These are phyloP conservation scores for Tuber magnatum DNA, from an alignment of 495 filamentous ascomycete species.

Conservation along the genomic window DNA sequence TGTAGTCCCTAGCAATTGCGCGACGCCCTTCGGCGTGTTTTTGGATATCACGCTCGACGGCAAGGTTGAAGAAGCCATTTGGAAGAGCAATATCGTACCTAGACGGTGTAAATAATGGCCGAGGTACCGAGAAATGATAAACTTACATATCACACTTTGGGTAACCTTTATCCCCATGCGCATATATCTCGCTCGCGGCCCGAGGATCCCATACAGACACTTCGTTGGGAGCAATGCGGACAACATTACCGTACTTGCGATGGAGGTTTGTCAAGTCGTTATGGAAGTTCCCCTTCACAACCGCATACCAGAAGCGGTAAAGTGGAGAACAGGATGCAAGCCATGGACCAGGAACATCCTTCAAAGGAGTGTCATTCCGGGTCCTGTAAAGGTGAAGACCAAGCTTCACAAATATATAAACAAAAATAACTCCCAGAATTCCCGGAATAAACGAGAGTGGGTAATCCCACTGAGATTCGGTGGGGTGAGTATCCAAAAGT, in stretches of 20 bases:
- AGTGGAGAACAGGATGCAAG: slow-evolving; percentile 33
- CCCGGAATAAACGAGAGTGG: slow-evolving; percentile 3
- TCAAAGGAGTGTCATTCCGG: slow-evolving; percentile 30
- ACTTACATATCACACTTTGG: slow-evolving; percentile 34
- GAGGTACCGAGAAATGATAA: background rate
- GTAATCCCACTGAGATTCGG: slow-evolving; percentile 19
- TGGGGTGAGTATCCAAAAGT: slow-evolving; percentile 8
- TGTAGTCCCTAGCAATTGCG: slow-evolving; percentile 37
- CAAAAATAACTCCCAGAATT: slow-evolving; percentile 8
- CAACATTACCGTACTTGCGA: slow-evolving; percentile 63
- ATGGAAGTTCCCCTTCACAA: slow-evolving; percentile 50
- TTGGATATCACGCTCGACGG: slow-evolving; percentile 31
- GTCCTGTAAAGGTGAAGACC: slow-evolving; percentile 21
- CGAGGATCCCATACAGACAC: slow-evolving; percentile 59
- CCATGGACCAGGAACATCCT: slow-evolving; percentile 29
- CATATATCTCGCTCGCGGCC: slow-evolving; percentile 23
- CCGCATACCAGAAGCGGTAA: slow-evolving; percentile 33
- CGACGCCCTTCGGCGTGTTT: slow-evolving; percentile 29
- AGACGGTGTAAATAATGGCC: background rate
- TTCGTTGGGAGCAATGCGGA: slow-evolving; percentile 62
- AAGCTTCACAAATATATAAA: slow-evolving; percentile 17
- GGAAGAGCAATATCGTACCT: slow-evolving; percentile 36
- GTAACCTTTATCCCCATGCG: slow-evolving; percentile 21
- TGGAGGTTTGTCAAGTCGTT: slow-evolving; percentile 61
- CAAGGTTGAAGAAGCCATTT: slow-evolving; percentile 30